phyloP scores from a whole-genome alignment of 2,329 filamentous ascomycete genomes.

The Aspergillus hiratsukae region DNA sequence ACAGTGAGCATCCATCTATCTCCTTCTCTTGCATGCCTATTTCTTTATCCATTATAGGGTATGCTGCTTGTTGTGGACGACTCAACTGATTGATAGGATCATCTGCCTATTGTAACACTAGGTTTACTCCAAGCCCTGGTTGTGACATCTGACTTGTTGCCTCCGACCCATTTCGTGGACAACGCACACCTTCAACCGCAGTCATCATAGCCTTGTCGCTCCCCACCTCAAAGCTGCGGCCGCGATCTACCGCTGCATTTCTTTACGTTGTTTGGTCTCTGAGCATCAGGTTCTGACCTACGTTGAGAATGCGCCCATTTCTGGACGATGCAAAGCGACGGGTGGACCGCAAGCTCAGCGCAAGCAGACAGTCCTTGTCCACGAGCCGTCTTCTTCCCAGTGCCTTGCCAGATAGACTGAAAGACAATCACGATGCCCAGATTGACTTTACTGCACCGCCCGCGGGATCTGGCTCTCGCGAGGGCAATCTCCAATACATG shows the following conservation, averaged over 20 bases:
- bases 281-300: neutral
- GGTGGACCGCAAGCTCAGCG: slow-evolving; percentile 37
- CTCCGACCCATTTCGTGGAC: neutral
- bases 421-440: slow-evolving; percentile 55
- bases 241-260: neutral
- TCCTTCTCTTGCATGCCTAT: neutral
- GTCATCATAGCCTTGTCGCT: neutral
- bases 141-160: neutral
- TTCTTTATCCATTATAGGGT: neutral
- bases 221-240: neutral
- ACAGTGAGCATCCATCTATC: slow-evolving; percentile 5
- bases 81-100: slow-evolving; percentile 9
- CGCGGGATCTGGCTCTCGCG: slow-evolving; percentile 29
- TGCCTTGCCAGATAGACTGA: slow-evolving; percentile 55
- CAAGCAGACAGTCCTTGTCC: slow-evolving; percentile 40
- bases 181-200: neutral
- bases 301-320: slow-evolving; percentile 29
- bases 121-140: neutral
- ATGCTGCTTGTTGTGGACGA: neutral
- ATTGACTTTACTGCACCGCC: slow-evolving; percentile 58
- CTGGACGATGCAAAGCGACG: slow-evolving; percentile 41
- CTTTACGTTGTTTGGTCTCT: neutral
- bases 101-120: slow-evolving; percentile 6
- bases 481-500: slow-evolving; percentile 60
- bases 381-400: slow-evolving; percentile 43